Percentiles rank a stretch among this genome's conserved stretches.
Evolutionary conservation across 2,329 filamentous ascomycete genomes (phyloP).

Genomic region (Aspergillus hiratsukae): DNA sequence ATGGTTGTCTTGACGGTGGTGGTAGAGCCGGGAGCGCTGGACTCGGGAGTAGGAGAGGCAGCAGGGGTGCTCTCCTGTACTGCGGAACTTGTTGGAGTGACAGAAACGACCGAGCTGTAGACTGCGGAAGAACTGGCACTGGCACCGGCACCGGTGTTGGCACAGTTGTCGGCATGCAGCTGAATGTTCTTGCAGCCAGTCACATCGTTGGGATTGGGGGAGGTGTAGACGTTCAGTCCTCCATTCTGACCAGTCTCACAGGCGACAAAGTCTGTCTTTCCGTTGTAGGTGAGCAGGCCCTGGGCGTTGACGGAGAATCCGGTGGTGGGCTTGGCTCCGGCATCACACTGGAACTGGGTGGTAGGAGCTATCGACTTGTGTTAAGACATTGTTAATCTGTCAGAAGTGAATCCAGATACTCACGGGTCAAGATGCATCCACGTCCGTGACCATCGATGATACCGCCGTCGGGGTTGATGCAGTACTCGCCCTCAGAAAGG

Average conservation of each 20-base stretch:
- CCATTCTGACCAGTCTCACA: slow-evolving; percentile 51
- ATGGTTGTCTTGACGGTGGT: slow-evolving; percentile 16
- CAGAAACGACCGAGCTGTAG: background rate
- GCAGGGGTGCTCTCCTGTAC: slow-evolving; percentile 5
- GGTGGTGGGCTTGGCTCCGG: slow-evolving; percentile 45
- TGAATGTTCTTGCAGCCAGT: slow-evolving; percentile 32
- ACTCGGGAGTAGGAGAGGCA: slow-evolving; percentile 2
- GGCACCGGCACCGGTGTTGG: slow-evolving; percentile 17
- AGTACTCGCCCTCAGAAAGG: slow-evolving; percentile 49
- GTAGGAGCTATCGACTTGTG: slow-evolving; percentile 44
- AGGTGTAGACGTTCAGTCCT: slow-evolving; percentile 42
- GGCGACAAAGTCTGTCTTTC: slow-evolving; percentile 53
- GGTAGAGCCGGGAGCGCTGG: slow-evolving; percentile 6
- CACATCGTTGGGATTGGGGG: slow-evolving; percentile 23
- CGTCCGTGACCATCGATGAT: slow-evolving; percentile 54
- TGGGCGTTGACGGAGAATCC: slow-evolving; percentile 55
- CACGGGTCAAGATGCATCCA: slow-evolving; percentile 62
- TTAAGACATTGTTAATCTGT: background rate
- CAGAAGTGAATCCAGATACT: slow-evolving; percentile 17
- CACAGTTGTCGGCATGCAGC: slow-evolving; percentile 36
- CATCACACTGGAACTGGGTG: slow-evolving; percentile 59
- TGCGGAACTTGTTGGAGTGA: slow-evolving; percentile 1
- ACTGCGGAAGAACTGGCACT: slow-evolving; percentile 6
- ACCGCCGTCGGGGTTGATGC: slow-evolving; percentile 48
- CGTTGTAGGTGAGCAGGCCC: slow-evolving; percentile 51